Base-by-base conservation (phyloP, 352 stramenopile species). In the Globisporangium paddicum region DNA sequence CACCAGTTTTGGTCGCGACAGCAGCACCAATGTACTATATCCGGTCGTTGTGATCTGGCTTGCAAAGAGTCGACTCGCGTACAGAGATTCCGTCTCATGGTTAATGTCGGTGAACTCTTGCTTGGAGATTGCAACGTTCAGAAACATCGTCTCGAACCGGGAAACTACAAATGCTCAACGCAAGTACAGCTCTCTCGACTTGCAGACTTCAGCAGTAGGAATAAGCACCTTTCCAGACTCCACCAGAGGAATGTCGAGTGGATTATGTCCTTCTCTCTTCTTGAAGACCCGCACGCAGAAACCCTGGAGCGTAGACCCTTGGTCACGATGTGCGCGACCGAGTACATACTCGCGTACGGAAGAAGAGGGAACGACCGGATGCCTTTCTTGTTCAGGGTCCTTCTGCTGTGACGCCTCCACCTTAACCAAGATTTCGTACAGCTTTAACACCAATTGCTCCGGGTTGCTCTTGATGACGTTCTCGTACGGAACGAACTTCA, bases 381-480 rank as follows among this genome's bases (percentile, higher is more conserved):
- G 45, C 55, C 55, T 37, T 61, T 61, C 30, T 54, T 61, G 0
- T 30, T 25, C 42, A n/a, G 26, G 28, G 30, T 35, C 16, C 42
- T 4, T 54, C 42, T 9, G 28, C 45, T 61, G 41, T 4, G 30
- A 61, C 11, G 9, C 34, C 18, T 55, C 55, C 11, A 62, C 46
- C 41, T 35, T 46, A 7, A 13, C 14, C 19, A 49, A 10, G 14
- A 55, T 50, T 7, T 41, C n/a, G 26, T 55, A 32, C 23, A 62
- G 32, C 44, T 62, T 55, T 26, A 30, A 23, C 0, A 55, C n/a
- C 23, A 62, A 55, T 10, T 55, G 25, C 6, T 54, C 46, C n/a
- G 55, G 10, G 37, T 62, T 62, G 30, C 6, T 1, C 32, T 55
- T 48, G 55, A 62, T 55, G 32, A 55, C 1, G 37, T 55, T 40